Evolutionary conservation across 169 alveolate species (phyloP).

Genomic region (Toxoplasma gondii): DNA sequence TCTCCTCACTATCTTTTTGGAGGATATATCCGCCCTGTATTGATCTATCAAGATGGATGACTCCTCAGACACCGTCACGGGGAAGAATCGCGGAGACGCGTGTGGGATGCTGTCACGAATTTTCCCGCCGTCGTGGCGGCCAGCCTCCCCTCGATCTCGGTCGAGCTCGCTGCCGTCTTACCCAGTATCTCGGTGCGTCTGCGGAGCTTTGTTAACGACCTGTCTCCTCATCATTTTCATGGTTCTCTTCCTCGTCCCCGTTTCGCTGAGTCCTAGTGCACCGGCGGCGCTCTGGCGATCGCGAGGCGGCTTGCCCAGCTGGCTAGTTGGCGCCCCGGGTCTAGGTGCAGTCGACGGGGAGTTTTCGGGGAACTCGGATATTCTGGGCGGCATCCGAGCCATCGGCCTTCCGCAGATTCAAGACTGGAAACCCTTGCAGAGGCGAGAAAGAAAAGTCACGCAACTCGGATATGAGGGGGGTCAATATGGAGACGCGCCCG

Average conservation of each 20-base stretch:
- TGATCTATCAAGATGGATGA: not conserved
- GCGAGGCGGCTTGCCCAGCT: too few species aligned
- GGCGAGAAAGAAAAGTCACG: not conserved
- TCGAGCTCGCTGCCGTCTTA: not conserved
- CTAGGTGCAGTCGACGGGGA: too few species aligned
- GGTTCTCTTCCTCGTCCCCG: not conserved
- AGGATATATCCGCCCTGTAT: not conserved
- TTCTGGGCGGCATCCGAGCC: not conserved
- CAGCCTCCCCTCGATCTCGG: not conserved
- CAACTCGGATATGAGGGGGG: not conserved
- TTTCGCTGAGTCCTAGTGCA: not conserved
- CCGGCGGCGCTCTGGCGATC: too few species aligned
- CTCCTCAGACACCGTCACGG: not conserved
- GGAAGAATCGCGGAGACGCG: not conserved
- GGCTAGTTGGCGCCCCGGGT: too few species aligned
- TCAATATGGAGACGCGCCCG: slow-evolving; percentile 12
- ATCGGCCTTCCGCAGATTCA: not conserved
- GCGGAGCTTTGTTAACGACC: not conserved
- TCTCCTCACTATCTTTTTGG: not conserved
- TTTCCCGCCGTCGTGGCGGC: not conserved
- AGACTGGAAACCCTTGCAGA: not conserved
- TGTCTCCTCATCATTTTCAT: not conserved
- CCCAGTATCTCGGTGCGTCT: not conserved
- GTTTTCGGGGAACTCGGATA: too few species aligned
- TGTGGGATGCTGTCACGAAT: too few species aligned